phyloP scores from a whole-genome alignment of 345 rosid genomes.

The Adansonia digitata region DNA sequence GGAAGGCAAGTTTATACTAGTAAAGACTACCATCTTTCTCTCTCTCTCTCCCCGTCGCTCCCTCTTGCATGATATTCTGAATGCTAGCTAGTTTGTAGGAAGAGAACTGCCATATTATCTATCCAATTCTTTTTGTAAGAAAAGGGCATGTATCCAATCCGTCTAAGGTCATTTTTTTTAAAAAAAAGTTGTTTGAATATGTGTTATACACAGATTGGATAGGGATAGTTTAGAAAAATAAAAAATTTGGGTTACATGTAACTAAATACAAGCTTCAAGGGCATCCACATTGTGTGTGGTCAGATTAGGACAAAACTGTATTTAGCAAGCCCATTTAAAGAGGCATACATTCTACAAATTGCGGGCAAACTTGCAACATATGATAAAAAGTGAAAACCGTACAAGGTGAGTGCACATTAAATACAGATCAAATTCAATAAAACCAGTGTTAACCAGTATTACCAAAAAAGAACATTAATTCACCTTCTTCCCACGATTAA shows the following conservation, averaged over 20 bases:
- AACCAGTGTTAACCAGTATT: background rate
- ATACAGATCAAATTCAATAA: background rate
- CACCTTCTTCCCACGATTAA: slow-evolving; percentile 87
- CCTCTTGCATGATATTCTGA: background rate
- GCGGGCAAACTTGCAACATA: background rate
- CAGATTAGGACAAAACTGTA: too few relatives aligned
- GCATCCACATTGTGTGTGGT: too few relatives aligned
- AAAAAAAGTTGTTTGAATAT: too few relatives aligned
- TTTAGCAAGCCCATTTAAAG: background rate
- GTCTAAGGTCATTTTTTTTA: too few relatives aligned
- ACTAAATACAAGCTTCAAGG: background rate
- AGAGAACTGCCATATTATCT: background rate
- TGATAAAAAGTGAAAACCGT: background rate
- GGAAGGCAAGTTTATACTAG: background rate
- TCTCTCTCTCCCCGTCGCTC: too few relatives aligned
- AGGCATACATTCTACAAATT: background rate
- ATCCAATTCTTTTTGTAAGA: background rate
- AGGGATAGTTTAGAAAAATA: too few relatives aligned
- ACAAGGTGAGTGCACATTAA: background rate
- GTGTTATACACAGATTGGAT: too few relatives aligned
- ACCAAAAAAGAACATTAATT: background rate
- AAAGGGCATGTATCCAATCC: background rate
- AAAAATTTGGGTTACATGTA: too few relatives aligned
- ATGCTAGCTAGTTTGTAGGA: background rate
- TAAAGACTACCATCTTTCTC: background rate